Evolutionary conservation across 192 early-diverging fungal genomes (phyloP).

Genomic region (Podila epicladia): DNA sequence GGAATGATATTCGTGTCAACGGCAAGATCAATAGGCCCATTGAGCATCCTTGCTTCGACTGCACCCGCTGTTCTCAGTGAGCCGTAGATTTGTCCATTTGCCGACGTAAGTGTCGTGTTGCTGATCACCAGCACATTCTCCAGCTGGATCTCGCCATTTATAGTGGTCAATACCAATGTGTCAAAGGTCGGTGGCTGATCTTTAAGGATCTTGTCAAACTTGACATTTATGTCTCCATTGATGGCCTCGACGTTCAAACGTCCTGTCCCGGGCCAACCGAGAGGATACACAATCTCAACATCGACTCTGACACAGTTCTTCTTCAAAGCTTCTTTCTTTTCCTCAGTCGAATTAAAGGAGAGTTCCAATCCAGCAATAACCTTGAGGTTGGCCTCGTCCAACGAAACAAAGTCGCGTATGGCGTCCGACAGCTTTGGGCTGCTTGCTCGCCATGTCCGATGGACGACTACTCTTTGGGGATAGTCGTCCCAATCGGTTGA

Average conservation of each 20-base stretch:
- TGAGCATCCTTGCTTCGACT: conserved; percentile 1
- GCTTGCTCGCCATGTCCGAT: neutral
- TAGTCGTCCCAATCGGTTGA: neutral
- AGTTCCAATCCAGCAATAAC: neutral
- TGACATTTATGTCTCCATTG: neutral
- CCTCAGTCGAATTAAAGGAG: neutral
- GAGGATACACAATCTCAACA: conserved; percentile 24
- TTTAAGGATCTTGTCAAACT: neutral
- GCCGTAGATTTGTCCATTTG: conserved; percentile 16
- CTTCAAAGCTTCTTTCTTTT: neutral
- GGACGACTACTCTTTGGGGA: neutral
- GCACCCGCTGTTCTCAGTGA: conserved; percentile 9
- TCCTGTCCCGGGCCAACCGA: neutral
- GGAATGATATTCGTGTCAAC: neutral
- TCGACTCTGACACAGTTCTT: conserved; percentile 8
- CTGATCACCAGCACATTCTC: neutral
- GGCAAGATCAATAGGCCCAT: conserved; percentile 7
- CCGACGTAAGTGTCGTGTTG: neutral
- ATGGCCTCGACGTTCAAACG: neutral
- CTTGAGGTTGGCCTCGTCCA: no score
- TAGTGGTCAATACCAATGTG: neutral
- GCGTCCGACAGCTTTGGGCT: neutral
- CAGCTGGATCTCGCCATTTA: conserved; percentile 3
- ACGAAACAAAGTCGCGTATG: neutral
- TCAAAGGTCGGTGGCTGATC: neutral